Conservation (phyloP, 75 land plant species). For the Cupressus sempervirens region DNA sequence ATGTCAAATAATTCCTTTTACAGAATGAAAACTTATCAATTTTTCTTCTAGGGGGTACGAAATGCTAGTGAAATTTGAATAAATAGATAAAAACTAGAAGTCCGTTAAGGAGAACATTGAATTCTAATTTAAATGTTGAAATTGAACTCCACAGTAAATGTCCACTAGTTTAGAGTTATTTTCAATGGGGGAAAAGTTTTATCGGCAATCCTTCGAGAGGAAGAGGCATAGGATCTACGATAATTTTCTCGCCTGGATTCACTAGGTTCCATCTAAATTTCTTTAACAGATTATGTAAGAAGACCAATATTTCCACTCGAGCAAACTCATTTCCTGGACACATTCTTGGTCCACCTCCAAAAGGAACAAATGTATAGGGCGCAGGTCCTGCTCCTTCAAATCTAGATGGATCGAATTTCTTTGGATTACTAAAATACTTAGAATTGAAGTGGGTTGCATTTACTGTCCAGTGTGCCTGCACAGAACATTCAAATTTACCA, state of each 20-base stretch:
- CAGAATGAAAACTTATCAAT: too few species aligned
- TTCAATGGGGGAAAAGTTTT: neutral
- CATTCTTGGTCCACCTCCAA: slow-evolving; percentile 63
- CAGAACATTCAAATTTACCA: neutral
- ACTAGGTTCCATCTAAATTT: slow-evolving; percentile 27
- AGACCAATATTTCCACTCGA: slow-evolving; percentile 38
- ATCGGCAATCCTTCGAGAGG: slow-evolving; percentile 28
- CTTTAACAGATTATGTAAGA: slow-evolving; percentile 34
- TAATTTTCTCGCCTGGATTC: slow-evolving; percentile 33
- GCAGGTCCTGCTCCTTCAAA: slow-evolving; percentile 31
- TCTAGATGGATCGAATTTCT: slow-evolving; percentile 49
- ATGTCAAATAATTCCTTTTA: too few species aligned
- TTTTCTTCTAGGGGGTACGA: too few species aligned
- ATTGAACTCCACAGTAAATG: too few species aligned
- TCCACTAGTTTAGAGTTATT: neutral
- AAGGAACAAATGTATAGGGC: slow-evolving; percentile 53
- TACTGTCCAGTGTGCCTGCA: slow-evolving; percentile 34
- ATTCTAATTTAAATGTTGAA: too few species aligned
- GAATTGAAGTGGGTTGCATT: slow-evolving; percentile 23
- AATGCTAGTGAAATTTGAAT: too few species aligned
- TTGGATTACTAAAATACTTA: slow-evolving; percentile 38
- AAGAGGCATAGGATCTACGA: slow-evolving; percentile 21
- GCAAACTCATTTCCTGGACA: slow-evolving; percentile 51
- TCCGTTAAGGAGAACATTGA: too few species aligned
- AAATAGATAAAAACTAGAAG: too few species aligned